Conservation (phyloP, 1,139 yeast genomes). For the Candida buenavistaensis region DNA sequence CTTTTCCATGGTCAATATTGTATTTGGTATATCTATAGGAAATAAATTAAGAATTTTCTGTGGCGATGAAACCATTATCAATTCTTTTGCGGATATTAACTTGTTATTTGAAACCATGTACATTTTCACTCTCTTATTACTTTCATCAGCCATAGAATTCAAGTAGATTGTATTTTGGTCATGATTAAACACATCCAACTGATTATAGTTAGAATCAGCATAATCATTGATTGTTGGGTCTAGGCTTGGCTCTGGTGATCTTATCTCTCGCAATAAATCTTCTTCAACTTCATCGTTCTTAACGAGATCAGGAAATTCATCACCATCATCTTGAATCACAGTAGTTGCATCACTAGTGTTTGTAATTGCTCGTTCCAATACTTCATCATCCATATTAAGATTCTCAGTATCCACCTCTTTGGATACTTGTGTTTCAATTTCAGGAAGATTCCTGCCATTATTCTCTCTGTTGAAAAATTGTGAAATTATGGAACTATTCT, state of each 20-base stretch:
- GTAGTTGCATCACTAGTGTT: slow-evolving; percentile 29
- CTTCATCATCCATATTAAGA: slow-evolving; percentile 9
- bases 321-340: slow-evolving; percentile 22
- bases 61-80: slow-evolving; percentile 9
- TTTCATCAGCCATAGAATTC: slow-evolving; percentile 10
- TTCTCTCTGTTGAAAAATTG: slow-evolving; percentile 12
- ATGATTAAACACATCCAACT: slow-evolving; percentile 12
- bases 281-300: slow-evolving; percentile 3
- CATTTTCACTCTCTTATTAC: slow-evolving; percentile 8
- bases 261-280: slow-evolving; percentile 3
- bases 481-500: slow-evolving; percentile 9
- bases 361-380: slow-evolving; percentile 12
- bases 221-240: slow-evolving; percentile 12
- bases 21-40: slow-evolving; percentile 6
- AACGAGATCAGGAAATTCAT: slow-evolving; percentile 9
- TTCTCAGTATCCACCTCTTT: neutral
- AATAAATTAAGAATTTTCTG: slow-evolving; percentile 7
- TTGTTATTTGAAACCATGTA: slow-evolving; percentile 11
- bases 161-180: slow-evolving; percentile 12
- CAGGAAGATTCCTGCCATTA: slow-evolving; percentile 1
- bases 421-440: neutral
- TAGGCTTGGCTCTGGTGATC: slow-evolving; percentile 9
- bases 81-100: slow-evolving; percentile 8
- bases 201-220: slow-evolving; percentile 11
- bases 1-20: slow-evolving; percentile 13